These are phyloP conservation scores for Ambrosiella xylebori DNA, from an alignment of 2,329 filamentous ascomycete genomes.

Conservation along the genomic window DNA sequence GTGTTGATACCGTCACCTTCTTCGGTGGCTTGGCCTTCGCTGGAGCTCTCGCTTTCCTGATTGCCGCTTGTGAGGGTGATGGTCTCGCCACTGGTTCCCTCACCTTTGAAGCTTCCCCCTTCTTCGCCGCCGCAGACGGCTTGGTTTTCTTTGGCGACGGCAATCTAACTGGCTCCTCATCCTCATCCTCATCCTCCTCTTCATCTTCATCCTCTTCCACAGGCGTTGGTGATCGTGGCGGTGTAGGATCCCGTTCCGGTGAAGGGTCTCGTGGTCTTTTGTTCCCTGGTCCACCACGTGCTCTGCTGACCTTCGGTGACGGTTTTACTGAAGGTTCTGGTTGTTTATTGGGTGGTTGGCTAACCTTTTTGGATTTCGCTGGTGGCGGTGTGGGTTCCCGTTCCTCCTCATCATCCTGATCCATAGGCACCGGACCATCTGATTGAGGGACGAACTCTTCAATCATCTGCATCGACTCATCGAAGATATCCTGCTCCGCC, in stretches of 20 bases:
- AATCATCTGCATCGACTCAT: constrained; percentile 29
- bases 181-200: neutral
- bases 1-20: constrained; percentile 14
- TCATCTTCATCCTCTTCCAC: neutral
- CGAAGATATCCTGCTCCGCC: constrained; percentile 18
- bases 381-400: constrained; percentile 10
- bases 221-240: neutral
- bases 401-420: constrained; percentile 16
- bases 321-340: neutral
- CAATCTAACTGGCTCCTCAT: neutral
- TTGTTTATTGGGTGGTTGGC: neutral
- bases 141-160: neutral
- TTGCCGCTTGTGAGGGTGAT: constrained; percentile 4
- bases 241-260: neutral
- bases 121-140: neutral
- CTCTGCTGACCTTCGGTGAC: neutral
- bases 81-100: neutral
- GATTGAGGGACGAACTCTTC: constrained; percentile 14
- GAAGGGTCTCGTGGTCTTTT: neutral
- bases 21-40: neutral
- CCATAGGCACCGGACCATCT: constrained; percentile 18
- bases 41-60: constrained; percentile 1
- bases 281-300: neutral
- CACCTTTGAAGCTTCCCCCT: too few species aligned
- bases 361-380: neutral